Evolutionary conservation across 345 rosid species (phyloP), one percentile per base, ranked within the genome.

Genomic region (Jatropha curcas): DNA sequence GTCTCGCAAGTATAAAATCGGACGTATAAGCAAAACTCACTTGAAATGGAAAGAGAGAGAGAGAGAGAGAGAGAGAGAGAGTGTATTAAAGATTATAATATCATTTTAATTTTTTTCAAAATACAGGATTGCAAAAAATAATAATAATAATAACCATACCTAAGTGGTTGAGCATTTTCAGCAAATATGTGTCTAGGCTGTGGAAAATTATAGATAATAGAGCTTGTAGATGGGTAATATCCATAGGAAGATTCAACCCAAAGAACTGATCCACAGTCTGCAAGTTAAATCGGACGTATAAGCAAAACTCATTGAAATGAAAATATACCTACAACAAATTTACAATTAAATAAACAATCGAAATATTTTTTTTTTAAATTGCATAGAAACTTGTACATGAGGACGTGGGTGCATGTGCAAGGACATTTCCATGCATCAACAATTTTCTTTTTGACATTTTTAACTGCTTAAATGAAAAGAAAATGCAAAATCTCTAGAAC

Each of bases 241-340:
- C 90, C 90, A 95, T 77, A 30, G 92, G 96, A 57, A 95, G 89
- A 77, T 89, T 90, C 84, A 93, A 82, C 78, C 88, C 92, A 83
- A 92, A 92, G 52, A 90, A 86, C 74, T 95, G 99, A 81, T 89
- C 95, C 74, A 92, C 94, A 14, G 98, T 90, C 99, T 95, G 97
- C 89, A 84, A 67, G 60, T 35, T 58, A 67, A 45, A 64, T 76
- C 27, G 33, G 52, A 70, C 50, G 20, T 13, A 67, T 28, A 46
- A 73, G 69, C 61, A 33, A 67, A 43, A 45, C 69, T 35, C 74
- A 71, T 78, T 4, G 1, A 50, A 31, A 31, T 60, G 50, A 64
- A 20, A 63, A 27, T 31, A 34, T 17, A 70, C 34, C 35, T 41
- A 48, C 41, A n/a, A 43, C 50, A 1, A 53, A 71, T n/a, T 33